phyloP scores from a whole-genome alignment of 441 rosid species.

The Daphne laureola region DNA sequence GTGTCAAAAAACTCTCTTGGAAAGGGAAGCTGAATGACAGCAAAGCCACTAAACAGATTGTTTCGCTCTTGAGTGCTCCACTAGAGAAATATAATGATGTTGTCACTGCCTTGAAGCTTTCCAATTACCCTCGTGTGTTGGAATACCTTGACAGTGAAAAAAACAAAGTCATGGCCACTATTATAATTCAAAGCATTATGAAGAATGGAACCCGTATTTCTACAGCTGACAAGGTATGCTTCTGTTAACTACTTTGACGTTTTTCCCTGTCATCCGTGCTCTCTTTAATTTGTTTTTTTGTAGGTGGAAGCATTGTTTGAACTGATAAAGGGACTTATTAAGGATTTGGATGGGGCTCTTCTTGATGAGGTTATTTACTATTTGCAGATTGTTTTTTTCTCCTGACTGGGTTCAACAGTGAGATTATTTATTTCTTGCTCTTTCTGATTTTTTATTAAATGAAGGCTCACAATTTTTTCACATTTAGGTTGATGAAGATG shows the following conservation, averaged over 20 bases:
- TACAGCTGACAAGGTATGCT: conserved; percentile 66
- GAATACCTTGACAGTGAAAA: conserved; percentile 86
- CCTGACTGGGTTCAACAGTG: neutral
- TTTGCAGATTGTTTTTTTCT: conserved; percentile 1
- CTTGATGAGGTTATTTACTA: conserved; percentile 52
- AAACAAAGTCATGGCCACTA: conserved; percentile 88
- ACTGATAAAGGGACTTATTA: conserved; percentile 82
- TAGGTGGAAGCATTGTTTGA: conserved; percentile 93
- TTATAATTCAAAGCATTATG: conserved; percentile 92
- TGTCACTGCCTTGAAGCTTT: conserved; percentile 81
- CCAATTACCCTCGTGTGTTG: conserved; percentile 78
- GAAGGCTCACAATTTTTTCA: conserved; percentile 1
- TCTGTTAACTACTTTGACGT: conserved; percentile 10
- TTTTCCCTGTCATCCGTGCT: conserved; percentile 14
- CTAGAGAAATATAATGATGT: conserved; percentile 92
- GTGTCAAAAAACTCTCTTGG: conserved; percentile 69
- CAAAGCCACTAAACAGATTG: conserved; percentile 88
- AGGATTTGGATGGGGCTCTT: conserved; percentile 66
- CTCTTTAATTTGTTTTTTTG: conserved; percentile 8
- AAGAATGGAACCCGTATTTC: conserved; percentile 76
- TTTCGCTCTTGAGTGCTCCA: conserved; percentile 95
- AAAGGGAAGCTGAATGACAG: conserved; percentile 78
- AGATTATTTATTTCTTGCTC: conserved; percentile 2
- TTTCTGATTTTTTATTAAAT: neutral
- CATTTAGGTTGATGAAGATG: conserved; percentile 82